Percentiles rank a stretch among this genome's conserved stretches.
Evolutionary conservation across 192 early-diverging fungal species (phyloP).

Genomic region (Diversispora eburnea): DNA sequence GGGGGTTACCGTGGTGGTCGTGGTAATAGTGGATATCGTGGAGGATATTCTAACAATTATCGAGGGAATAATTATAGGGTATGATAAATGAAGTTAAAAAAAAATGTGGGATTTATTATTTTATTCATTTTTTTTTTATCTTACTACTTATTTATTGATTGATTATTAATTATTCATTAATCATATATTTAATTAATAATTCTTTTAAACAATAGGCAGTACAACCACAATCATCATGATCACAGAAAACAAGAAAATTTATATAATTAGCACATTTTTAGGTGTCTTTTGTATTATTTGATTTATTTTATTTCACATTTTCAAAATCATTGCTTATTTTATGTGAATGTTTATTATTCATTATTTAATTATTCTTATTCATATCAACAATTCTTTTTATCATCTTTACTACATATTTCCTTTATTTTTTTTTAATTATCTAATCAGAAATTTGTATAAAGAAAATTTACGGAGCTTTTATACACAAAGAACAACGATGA

Average conservation of each 20-base stretch:
- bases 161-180: no score
- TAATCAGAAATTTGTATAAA: constrained; percentile 18
- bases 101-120: not conserved
- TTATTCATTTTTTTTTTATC: no score
- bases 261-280: no score
- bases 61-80: constrained; percentile 33
- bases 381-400: not conserved
- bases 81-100: not conserved
- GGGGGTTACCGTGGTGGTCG: constrained; percentile 47
- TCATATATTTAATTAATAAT: no score
- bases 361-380: not conserved
- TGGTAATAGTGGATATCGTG: constrained; percentile 44
- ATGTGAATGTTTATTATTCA: not conserved
- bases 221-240: no score
- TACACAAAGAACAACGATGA: not conserved
- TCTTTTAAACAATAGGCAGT: no score
- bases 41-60: constrained; percentile 40
- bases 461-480: not conserved
- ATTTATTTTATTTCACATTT: not conserved
- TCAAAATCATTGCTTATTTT: not conserved
- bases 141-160: no score
- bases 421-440: constrained; percentile 9
- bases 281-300: no score
- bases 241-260: no score
- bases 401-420: not conserved